phyloP scores from a whole-genome alignment of 257 asterid genomes.

The Solanum ossicruentum region DNA sequence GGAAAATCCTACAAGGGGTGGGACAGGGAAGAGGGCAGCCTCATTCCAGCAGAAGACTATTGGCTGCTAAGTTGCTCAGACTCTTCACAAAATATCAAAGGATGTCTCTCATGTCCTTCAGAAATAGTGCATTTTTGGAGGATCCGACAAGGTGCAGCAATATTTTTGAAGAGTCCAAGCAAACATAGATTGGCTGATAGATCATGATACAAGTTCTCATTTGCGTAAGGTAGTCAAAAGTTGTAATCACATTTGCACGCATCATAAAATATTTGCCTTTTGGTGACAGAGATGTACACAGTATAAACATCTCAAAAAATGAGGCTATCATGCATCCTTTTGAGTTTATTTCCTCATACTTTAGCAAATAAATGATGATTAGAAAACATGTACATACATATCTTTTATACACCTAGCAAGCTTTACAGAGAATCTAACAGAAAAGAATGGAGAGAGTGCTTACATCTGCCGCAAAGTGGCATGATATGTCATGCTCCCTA shows the following conservation, averaged over 20 bases:
- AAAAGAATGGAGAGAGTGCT: slow-evolving; percentile 19
- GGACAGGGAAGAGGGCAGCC: background rate
- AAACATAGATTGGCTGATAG: background rate
- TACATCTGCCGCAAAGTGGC: slow-evolving; percentile 83
- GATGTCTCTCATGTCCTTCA: background rate
- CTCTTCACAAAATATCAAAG: background rate
- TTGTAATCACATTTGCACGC: background rate
- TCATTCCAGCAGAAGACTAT: background rate
- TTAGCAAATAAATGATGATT: background rate
- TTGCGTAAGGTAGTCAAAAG: background rate
- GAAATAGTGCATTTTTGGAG: background rate
- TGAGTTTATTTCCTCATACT: background rate
- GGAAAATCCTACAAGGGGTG: background rate
- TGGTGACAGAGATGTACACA: background rate
- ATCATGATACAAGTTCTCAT: background rate
- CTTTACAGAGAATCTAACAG: background rate
- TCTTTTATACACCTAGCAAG: background rate
- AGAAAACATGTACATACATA: background rate
- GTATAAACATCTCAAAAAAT: background rate
- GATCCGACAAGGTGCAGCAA: background rate
- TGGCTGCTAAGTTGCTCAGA: background rate
- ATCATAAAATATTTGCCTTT: background rate
- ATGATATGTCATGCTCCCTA: slow-evolving; percentile 87
- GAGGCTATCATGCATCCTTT: background rate
- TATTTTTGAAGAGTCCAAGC: background rate